Evolutionary conservation across 2,329 filamentous ascomycete species (phyloP).

Genomic region (Hymenoscyphus infarciens): DNA sequence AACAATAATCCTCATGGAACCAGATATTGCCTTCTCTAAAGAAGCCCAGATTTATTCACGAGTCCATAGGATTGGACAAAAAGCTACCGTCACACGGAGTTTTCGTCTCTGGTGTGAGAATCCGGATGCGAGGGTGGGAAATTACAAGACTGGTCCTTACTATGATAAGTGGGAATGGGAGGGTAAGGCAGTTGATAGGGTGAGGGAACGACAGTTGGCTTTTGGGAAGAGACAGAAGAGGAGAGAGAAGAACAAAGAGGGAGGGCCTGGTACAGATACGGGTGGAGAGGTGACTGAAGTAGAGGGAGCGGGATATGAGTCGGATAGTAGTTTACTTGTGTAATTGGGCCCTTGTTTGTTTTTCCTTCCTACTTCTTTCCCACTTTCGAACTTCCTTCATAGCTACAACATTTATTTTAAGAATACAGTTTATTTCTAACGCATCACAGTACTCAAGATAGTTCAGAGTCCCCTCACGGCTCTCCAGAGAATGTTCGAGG

Average conservation of each 20-base stretch:
- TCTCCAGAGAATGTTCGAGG: too few relatives aligned
- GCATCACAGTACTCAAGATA: too few relatives aligned
- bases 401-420: too few relatives aligned
- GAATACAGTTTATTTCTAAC: too few relatives aligned
- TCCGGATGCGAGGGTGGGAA: background rate
- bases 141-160: background rate
- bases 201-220: background rate
- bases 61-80: constrained; percentile 17
- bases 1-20: constrained; percentile 17
- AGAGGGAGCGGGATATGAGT: too few relatives aligned
- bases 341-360: too few relatives aligned
- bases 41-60: constrained; percentile 17
- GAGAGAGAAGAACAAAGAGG: background rate
- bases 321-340: too few relatives aligned
- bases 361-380: too few relatives aligned
- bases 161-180: background rate
- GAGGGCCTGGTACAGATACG: too few relatives aligned
- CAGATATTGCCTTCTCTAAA: constrained; percentile 11
- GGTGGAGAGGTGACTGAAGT: too few relatives aligned
- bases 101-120: constrained; percentile 10
- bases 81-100: background rate
- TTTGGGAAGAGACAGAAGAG: background rate
- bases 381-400: too few relatives aligned
- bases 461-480: too few relatives aligned
- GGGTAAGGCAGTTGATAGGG: background rate